These are phyloP conservation scores for Elsinoe necatrix DNA, from an alignment of 2,329 filamentous ascomycete genomes.

Conservation along the genomic window DNA sequence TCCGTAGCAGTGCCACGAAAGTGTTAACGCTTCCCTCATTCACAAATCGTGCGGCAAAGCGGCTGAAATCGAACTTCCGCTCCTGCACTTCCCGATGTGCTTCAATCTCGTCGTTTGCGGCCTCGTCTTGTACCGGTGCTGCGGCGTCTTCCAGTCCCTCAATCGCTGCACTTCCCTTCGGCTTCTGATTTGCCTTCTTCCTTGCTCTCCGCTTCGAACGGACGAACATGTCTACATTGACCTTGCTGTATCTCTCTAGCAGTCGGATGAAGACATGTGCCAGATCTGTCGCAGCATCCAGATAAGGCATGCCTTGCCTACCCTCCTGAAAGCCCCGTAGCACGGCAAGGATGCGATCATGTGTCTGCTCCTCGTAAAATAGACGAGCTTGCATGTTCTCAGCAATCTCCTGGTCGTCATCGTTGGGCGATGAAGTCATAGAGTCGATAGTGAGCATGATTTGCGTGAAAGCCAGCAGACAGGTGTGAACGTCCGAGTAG, in stretches of 20 bases:
- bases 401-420: constrained; percentile 95
- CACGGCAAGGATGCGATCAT: constrained; percentile 76
- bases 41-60: constrained; percentile 72
- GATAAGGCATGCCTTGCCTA: constrained; percentile 75
- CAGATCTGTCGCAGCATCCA: constrained; percentile 86
- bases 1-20: constrained; percentile 70
- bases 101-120: constrained; percentile 60
- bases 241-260: constrained; percentile 85
- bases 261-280: constrained; percentile 87
- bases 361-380: constrained; percentile 96
- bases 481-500: constrained; percentile 77
- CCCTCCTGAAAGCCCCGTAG: constrained; percentile 73
- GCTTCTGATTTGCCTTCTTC: constrained; percentile 61
- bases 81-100: constrained; percentile 67
- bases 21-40: constrained; percentile 82
- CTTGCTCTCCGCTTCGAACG: constrained; percentile 68
- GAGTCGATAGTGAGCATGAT: constrained; percentile 81
- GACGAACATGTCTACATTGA: constrained; percentile 88
- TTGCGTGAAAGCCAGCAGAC: constrained; percentile 91
- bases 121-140: constrained; percentile 49
- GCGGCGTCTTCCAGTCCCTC: constrained; percentile 39
- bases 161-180: constrained; percentile 24
- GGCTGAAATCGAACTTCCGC: constrained; percentile 86
- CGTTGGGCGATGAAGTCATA: constrained; percentile 73
- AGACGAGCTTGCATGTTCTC: constrained; percentile 94